phyloP scores from a whole-genome alignment of 441 rosid species.

The Pelargonium myrrhifolium region DNA sequence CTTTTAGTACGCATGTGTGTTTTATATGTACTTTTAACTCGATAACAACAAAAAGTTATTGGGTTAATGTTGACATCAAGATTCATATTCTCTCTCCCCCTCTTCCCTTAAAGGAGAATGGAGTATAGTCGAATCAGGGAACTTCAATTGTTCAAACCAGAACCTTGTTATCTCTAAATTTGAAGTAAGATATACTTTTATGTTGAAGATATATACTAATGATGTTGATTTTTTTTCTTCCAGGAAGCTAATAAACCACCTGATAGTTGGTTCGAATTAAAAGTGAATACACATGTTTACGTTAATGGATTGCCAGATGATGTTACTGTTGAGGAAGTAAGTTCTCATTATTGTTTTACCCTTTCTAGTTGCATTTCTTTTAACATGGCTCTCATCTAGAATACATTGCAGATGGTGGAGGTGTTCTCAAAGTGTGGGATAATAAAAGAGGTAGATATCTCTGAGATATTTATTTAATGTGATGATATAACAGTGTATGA shows the following conservation, averaged over 20 bases:
- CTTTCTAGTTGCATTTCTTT: constrained; percentile 11
- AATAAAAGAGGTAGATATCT: constrained; percentile 71
- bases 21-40: not conserved
- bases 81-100: not conserved
- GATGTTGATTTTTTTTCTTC: constrained; percentile 15
- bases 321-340: constrained; percentile 80
- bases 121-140: not conserved
- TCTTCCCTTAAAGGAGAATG: not conserved
- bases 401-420: constrained; percentile 60
- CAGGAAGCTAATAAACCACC: constrained; percentile 92
- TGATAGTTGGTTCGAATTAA: constrained; percentile 94
- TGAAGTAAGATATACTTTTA: not conserved
- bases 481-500: not conserved
- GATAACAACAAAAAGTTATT: not conserved
- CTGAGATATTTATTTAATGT: not conserved
- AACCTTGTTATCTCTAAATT: not conserved
- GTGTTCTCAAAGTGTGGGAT: constrained; percentile 94
- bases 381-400: constrained; percentile 25
- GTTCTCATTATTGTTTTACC: constrained; percentile 21
- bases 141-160: not conserved
- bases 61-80: not conserved
- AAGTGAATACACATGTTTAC: constrained; percentile 89
- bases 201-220: constrained; percentile 2
- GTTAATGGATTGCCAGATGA: constrained; percentile 89
- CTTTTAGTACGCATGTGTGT: not conserved